Evolutionary conservation across 495 filamentous ascomycete genomes (phyloP), one percentile per base, ranked within the genome.

Genomic region (Aspergillus saccharolyticus): DNA sequence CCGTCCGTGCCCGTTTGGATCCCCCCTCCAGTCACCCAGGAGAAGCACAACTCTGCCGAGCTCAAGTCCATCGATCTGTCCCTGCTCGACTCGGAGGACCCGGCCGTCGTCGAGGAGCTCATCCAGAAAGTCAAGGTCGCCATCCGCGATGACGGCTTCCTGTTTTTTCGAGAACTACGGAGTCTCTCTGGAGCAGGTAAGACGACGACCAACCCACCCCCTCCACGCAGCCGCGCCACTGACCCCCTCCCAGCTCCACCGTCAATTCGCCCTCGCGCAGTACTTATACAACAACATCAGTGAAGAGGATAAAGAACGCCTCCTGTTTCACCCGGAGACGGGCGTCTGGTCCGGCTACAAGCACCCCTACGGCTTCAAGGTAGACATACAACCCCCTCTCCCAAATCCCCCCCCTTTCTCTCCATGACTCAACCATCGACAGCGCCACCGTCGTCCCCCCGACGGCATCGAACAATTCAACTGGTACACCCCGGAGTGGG

Each of bases 391-490:
- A 19, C 7, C 16, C 14, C 43, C 52, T 5, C 39, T 52, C 15
- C 46, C 12, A 61, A 28, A 8, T 3, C 25, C n/a, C 15, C 39
- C 46, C 46, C 30, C 21, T 28, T 28, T 4, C 25, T 3, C 25
- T 9, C 9, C 25, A 9, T 9, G 9, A 28, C 3, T 9, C 9
- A 28, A 28, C 25, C 25, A 28, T 28, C 25, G 4, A 20, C 20
- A 78, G 74, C 66, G 73, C 30, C 58, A 69, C 21, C 66, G 59
- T 8, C 73, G 67, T 10, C 58, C 64, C 17, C 56, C 66, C 22
- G 75, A 78, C 58, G 74, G 74, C 18, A 78, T 78, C 50, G 75
- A 78, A 30, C 75, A 78, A 59, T 78, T 78, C 68, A 78, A 78
- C 62, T 78, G 68, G 66, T 78, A 78, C 59, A 70, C 64, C 14